Base-by-base conservation (phyloP, 352 stramenopile genomes). In the Thraustotheca clavata region DNA sequence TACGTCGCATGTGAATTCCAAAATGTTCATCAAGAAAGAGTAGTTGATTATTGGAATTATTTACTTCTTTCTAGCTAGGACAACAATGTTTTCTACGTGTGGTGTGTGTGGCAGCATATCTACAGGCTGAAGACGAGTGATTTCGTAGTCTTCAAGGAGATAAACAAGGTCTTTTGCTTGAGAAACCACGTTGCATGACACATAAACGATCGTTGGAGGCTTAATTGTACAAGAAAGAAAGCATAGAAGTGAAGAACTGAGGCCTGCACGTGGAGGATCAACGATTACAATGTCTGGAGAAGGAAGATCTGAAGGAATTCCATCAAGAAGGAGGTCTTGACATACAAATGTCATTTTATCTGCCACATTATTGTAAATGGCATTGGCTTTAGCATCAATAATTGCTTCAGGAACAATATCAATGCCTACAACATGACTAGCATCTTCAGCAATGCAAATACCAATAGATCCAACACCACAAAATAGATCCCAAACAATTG, bases 71-170 rank as follows among this genome's bases (percentile, higher is more conserved):
- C 35, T 26, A 9, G 26, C 18, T 27, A 65, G 29, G 38, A 18
- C 18, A 4, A 65, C 80, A 31, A 91, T 77, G 4, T 81, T 89
- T 65, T 91, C 83, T 24, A 88, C 80, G 55, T 91, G 83, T 8
- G 80, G 80, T 16, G 83, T 91, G 49, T 91, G 80, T 8, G 83
- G 83, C 22, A 91, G 72, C 83, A 89, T 89, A 47, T 91, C 83
- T 8, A 91, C 83, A 2, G 83, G 83, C 43, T 89, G 76, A 1
- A 88, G 33, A 38, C 70, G 67, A 14, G 71, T 67, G n/a, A 88
- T 70, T 0, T 59, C 60, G 55, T 89, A 89, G 0, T 54, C 49
- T 1, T 38, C 34, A 14, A 76, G 79, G 0, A 90, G 65, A 12
- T 75, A 49, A 60, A 81, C 73, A 3, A 91, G 68, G 47, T 89